Conservation (phyloP, 139 green algal genomes). For the Chlorella sorokiniana region DNA sequence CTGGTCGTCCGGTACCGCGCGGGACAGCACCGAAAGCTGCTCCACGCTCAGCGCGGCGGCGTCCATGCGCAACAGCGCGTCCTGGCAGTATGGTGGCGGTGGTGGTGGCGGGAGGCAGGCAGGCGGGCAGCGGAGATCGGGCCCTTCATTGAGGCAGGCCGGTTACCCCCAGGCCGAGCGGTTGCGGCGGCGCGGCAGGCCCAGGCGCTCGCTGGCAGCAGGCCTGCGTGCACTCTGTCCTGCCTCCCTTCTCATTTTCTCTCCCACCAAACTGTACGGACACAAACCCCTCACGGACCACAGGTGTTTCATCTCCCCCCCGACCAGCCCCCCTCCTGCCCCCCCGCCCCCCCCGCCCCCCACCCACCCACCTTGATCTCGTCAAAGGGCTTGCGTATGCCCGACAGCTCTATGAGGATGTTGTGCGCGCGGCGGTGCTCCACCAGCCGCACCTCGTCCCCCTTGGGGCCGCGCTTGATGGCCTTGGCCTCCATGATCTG, state of each 20-base stretch:
- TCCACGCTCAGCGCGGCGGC: slow-evolving; percentile 62
- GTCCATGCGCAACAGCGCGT: slow-evolving; percentile 70
- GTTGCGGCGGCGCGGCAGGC: too few species aligned
- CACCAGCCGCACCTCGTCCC: slow-evolving; percentile 58
- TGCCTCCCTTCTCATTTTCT: too few species aligned
- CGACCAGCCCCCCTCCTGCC: neutral
- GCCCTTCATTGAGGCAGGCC: too few species aligned
- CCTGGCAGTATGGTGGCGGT: too few species aligned
- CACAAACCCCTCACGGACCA: too few species aligned
- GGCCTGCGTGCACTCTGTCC: too few species aligned
- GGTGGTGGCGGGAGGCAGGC: neutral
- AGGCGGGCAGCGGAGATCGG: neutral
- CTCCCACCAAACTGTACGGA: too few species aligned
- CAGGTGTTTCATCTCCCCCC: neutral
- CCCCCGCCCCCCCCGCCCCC: neutral
- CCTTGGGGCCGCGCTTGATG: slow-evolving; percentile 39
- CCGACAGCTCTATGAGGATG: slow-evolving; percentile 82
- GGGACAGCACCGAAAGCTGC: slow-evolving; percentile 65
- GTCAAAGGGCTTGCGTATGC: slow-evolving; percentile 66
- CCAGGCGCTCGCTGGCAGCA: too few species aligned
- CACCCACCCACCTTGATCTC: slow-evolving; percentile 56
- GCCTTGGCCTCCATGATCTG: slow-evolving; percentile 60
- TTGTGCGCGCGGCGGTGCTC: slow-evolving; percentile 83
- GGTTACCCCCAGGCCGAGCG: too few species aligned
- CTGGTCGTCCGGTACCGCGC: slow-evolving; percentile 59